phyloP scores from a whole-genome alignment of 495 filamentous ascomycete genomes.

The Penicillium nucicola region DNA sequence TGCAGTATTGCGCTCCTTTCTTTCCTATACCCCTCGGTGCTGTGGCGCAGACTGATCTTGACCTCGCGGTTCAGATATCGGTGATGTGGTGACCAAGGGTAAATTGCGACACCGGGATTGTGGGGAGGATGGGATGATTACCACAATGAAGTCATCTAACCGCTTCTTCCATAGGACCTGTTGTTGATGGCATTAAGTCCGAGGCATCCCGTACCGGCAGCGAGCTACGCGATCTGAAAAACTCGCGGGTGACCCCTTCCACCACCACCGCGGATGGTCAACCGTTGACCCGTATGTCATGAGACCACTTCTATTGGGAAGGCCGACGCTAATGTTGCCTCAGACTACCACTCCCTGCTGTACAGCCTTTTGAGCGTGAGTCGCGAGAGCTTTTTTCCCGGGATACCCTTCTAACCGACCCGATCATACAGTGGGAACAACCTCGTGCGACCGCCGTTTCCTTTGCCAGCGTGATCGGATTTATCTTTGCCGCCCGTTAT shows the following conservation, averaged over 20 bases:
- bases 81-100: slow-evolving; percentile 33
- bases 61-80: slow-evolving; percentile 18
- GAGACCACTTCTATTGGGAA: background rate
- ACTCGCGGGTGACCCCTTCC: slow-evolving; percentile 63
- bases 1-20: slow-evolving; percentile 6
- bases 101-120: slow-evolving; percentile 7
- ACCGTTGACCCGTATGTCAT: slow-evolving; percentile 69
- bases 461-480: slow-evolving; percentile 65
- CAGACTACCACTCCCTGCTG: slow-evolving; percentile 93
- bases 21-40: background rate
- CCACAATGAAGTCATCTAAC: slow-evolving; percentile 31
- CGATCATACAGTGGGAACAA: slow-evolving; percentile 57
- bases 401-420: slow-evolving; percentile 23
- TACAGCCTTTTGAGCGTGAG: slow-evolving; percentile 77
- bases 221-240: slow-evolving; percentile 75
- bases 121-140: background rate
- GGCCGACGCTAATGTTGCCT: slow-evolving; percentile 12
- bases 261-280: slow-evolving; percentile 77
- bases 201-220: slow-evolving; percentile 65
- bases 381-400: slow-evolving; percentile 3
- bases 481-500: slow-evolving; percentile 90
- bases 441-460: slow-evolving; percentile 82
- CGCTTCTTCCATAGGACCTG: slow-evolving; percentile 52
- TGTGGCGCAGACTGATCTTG: slow-evolving; percentile 20
- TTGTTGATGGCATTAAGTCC: slow-evolving; percentile 74